Evolutionary conservation across 1,139 yeast species (phyloP), one percentile per base, ranked within the genome.

Genomic region (Pichia norvegensis): DNA sequence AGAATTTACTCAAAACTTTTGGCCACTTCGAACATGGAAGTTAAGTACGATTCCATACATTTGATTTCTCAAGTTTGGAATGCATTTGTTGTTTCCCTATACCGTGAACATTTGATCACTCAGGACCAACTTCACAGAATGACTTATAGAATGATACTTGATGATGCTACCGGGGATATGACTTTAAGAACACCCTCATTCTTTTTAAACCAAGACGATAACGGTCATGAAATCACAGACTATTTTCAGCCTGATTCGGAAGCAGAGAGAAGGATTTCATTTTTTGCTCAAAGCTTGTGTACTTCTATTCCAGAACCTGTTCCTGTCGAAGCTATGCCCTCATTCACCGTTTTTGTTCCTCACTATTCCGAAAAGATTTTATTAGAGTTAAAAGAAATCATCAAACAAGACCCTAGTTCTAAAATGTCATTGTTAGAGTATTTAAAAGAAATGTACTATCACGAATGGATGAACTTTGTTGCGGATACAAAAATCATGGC

Each of bases 221-320:
- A 59, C 48, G 64, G 64, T 23, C 62, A 62, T 49, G 65, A 59
- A 38, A 56, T 60, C 48, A 59, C 64, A 29, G 72, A 73, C 21
- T 70, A 71, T 47, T 75, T 78, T 56, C 65, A 66, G 8, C 76
- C 67, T 51, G 80, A 79, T 40, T 75, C 83, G 7, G 95, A 85
- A 59, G 94, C 95, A 0, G 83, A 84, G 57, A 67, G 96, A 55
- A 69, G 96, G 45, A 76, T 87, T 2, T 81, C 94, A 0, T 87
- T 84, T 57, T 87, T 87, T 71, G 95, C 96, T 0, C 95, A 86
- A 59, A 85, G 95, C 0, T 63, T 87, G 41, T 78, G 95, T 0
- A 81, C 88, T 0, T 82, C 92, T 0, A 72, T 87, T 40, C 82
- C 86, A 0, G 90, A 81, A 48, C 84, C 94, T 0, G 66, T 73